phyloP scores from a whole-genome alignment of 371 early-diverging fungal species.

The Ordospora pajunii region DNA sequence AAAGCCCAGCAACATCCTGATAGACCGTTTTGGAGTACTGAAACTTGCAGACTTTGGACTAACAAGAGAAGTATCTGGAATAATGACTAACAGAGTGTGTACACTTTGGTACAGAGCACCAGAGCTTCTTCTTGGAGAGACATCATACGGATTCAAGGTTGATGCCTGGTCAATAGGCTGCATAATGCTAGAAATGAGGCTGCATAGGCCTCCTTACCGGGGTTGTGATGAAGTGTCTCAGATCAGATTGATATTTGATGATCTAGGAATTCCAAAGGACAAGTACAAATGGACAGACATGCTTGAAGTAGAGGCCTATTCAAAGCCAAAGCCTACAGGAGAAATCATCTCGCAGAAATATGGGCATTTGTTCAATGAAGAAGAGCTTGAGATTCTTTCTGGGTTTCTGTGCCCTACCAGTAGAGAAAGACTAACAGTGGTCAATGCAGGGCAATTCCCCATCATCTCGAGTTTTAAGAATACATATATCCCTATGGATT shows the following conservation, averaged over 20 bases:
- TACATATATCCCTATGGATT: not conserved
- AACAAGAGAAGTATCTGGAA: conserved; percentile 72
- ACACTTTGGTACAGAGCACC: conserved; percentile 56
- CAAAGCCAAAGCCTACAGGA: not conserved
- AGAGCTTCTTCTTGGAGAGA: conserved; percentile 50
- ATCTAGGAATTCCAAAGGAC: conserved; percentile 24
- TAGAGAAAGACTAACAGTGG: conserved; percentile 24
- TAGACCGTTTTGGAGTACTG: conserved; percentile 61
- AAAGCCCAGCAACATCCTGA: conserved; percentile 63
- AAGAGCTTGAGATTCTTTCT: conserved; percentile 16
- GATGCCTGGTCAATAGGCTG: conserved; percentile 43
- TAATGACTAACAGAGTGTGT: conserved; percentile 41
- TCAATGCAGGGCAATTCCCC: not conserved
- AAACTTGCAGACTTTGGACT: conserved; percentile 98
- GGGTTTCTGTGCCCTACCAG: conserved; percentile 22
- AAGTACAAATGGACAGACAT: conserved; percentile 27
- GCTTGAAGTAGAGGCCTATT: conserved; percentile 17
- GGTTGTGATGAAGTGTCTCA: conserved; percentile 21
- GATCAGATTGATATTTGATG: conserved; percentile 25
- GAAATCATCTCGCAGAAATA: conserved; percentile 10
- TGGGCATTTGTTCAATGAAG: conserved; percentile 17
- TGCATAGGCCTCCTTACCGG: conserved; percentile 22
- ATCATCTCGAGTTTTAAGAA: not conserved
- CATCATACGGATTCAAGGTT: conserved; percentile 29
- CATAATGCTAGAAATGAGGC: conserved; percentile 45